Evolutionary conservation across 2,329 filamentous ascomycete species (phyloP).

Genomic region (Trichoderma simmonsii): DNA sequence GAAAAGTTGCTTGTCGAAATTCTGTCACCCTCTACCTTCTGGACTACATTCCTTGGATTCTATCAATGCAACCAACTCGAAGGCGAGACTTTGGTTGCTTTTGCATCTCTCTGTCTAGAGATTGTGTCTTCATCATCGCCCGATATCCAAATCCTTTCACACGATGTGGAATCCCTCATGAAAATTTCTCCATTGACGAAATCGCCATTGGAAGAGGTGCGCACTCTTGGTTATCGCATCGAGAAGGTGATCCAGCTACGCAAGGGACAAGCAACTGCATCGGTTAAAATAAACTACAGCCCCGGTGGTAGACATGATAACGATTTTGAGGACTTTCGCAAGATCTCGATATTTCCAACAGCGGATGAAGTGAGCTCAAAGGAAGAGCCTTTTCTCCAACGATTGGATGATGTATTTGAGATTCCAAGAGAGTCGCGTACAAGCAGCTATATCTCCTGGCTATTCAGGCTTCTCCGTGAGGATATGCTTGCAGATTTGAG

Average conservation of each 20-base stretch:
- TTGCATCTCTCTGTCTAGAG: conserved; percentile 23
- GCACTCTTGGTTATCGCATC: conserved; percentile 36
- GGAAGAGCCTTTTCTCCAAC: conserved; percentile 53
- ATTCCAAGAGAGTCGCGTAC: conserved; percentile 37
- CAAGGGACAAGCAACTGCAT: conserved; percentile 18
- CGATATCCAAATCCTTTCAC: background rate
- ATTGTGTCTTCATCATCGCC: conserved; percentile 11
- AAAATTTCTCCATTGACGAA: conserved; percentile 26
- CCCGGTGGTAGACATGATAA: conserved; percentile 74
- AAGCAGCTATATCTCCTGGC: conserved; percentile 60
- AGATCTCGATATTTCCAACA: conserved; percentile 64
- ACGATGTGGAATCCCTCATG: conserved; percentile 28
- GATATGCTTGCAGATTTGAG: conserved; percentile 67
- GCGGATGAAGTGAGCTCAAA: conserved; percentile 58
- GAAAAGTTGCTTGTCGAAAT: conserved; percentile 11
- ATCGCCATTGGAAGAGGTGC: conserved; percentile 24
- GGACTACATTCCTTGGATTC: conserved; percentile 11
- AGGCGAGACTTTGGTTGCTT: background rate
- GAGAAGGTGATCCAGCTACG: conserved; percentile 37
- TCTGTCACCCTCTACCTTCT: conserved; percentile 20
- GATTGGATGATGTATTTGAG: conserved; percentile 47
- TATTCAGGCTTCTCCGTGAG: conserved; percentile 68
- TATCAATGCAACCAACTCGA: background rate
- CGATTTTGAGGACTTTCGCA: conserved; percentile 58
- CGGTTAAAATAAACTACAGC: conserved; percentile 17